Percentiles rank a stretch among this genome's conserved stretches.
phyloP scores from a whole-genome alignment of 2,329 filamentous ascomycete genomes.

The Knoxdaviesia proteae region DNA sequence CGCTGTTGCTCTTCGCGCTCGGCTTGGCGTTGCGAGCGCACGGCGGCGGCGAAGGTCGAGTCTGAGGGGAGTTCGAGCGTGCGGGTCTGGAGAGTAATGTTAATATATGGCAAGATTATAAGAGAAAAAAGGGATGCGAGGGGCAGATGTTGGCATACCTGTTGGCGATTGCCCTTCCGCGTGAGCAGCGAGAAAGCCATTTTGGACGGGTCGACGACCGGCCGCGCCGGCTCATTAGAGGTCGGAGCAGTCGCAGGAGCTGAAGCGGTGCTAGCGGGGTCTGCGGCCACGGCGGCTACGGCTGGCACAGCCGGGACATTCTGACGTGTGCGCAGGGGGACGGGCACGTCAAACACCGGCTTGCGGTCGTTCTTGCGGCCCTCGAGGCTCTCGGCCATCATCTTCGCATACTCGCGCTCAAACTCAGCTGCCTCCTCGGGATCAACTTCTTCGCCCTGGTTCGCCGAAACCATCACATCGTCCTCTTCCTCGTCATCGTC shows the following conservation, averaged over 20 bases:
- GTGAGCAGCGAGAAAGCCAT: conserved; percentile 96
- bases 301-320: conserved; percentile 2
- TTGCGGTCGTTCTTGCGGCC: conserved; percentile 93
- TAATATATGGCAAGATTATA: conserved; percentile 1
- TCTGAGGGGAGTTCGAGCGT: conserved; percentile 79
- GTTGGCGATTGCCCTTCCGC: conserved; percentile 87
- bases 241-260: too few relatives aligned
- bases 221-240: background rate
- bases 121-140: background rate
- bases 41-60: conserved; percentile 84
- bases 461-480: conserved; percentile 68
- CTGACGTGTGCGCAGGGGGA: conserved; percentile 59
- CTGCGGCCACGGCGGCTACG: conserved; percentile 1
- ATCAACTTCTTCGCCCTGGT: conserved; percentile 70
- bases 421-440: conserved; percentile 93
- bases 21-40: conserved; percentile 88
- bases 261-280: background rate
- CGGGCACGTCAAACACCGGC: conserved; percentile 81
- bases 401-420: conserved; percentile 89
- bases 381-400: conserved; percentile 95
- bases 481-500: conserved; percentile 50
- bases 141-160: conserved; percentile 27
- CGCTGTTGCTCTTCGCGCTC: conserved; percentile 93
- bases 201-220: conserved; percentile 19
- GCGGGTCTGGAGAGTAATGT: conserved; percentile 40